Evolutionary conservation across 306 rosid species (phyloP).

Genomic region (Rubus parviflorus): DNA sequence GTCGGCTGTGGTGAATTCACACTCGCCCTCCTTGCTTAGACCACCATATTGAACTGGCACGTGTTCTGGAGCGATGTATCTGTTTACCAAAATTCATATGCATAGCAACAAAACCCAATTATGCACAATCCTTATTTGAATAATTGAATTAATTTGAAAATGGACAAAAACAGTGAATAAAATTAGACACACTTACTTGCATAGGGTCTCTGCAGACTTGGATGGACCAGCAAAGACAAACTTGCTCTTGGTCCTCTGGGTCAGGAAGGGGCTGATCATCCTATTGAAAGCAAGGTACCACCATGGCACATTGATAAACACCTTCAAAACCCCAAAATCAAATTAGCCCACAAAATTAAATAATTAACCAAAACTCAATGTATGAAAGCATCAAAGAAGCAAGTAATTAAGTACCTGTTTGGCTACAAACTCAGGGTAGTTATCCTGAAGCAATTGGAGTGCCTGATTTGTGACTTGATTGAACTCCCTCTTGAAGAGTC

Average conservation of each 20-base stretch:
- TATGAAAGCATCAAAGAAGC: not conserved
- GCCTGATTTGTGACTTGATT: conserved; percentile 47
- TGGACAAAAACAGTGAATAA: not conserved
- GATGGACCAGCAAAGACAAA: conserved; percentile 85
- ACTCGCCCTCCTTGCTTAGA: conserved; percentile 69
- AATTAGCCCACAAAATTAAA: too few relatives aligned
- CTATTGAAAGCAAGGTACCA: conserved; percentile 55
- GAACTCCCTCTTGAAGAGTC: conserved; percentile 45
- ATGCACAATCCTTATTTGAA: not conserved
- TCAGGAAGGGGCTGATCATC: conserved; percentile 55
- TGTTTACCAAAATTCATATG: conserved; percentile 14
- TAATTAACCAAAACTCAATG: not conserved
- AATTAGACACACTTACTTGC: conserved; percentile 39
- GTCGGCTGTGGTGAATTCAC: conserved; percentile 67
- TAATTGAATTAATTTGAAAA: not conserved
- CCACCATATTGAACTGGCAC: conserved; percentile 94
- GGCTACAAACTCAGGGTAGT: conserved; percentile 62
- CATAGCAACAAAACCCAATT: not conserved
- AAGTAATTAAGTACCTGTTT: conserved; percentile 39
- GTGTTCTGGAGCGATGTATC: conserved; percentile 77
- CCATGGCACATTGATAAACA: conserved; percentile 61
- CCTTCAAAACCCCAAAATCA: not conserved
- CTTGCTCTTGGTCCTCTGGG: conserved; percentile 79
- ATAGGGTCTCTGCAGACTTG: conserved; percentile 75
- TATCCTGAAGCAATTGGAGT: conserved; percentile 54